phyloP scores from a whole-genome alignment of 176 grass and related monocot species.

The Neostapfia colusana region DNA sequence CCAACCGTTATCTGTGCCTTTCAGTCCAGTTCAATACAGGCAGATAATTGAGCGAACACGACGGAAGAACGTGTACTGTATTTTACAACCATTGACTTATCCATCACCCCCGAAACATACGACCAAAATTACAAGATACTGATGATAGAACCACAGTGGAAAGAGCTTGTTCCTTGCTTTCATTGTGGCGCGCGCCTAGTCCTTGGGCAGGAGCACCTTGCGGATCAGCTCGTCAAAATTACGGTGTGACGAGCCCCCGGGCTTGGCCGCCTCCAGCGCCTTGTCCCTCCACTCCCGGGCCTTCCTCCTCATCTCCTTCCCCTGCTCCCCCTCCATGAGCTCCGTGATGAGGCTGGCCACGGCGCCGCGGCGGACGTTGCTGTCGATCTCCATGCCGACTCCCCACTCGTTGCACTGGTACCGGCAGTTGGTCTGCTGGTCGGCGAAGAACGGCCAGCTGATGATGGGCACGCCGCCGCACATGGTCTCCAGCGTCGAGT shows the following conservation, averaged over 20 bases:
- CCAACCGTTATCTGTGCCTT: neutral
- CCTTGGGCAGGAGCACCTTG: slow-evolving; percentile 49
- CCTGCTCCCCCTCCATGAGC: slow-evolving; percentile 63
- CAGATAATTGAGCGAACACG: too few relatives aligned
- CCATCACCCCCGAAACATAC: neutral
- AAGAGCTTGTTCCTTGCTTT: neutral
- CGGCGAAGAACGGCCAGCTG: slow-evolving; percentile 86
- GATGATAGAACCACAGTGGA: neutral
- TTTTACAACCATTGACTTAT: neutral
- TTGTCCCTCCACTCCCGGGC: slow-evolving; percentile 56
- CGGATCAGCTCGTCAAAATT: slow-evolving; percentile 45
- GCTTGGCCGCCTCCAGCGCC: slow-evolving; percentile 33
- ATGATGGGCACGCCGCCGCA: slow-evolving; percentile 70
- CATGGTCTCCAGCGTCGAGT: slow-evolving; percentile 70
- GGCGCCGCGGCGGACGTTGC: slow-evolving; percentile 55
- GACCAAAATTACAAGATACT: neutral
- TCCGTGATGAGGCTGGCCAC: slow-evolving; percentile 63
- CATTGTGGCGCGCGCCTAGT: neutral
- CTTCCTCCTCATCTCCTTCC: slow-evolving; percentile 59
- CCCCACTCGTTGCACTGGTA: slow-evolving; percentile 71
- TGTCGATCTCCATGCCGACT: slow-evolving; percentile 77
- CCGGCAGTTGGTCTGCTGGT: slow-evolving; percentile 74
- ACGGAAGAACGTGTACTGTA: too few relatives aligned
- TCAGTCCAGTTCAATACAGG: neutral
- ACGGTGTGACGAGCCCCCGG: slow-evolving; percentile 39